Evolutionary conservation across 495 filamentous ascomycete species (phyloP), one percentile per base, ranked within the genome.

Genomic region (Neurospora tetraspora): DNA sequence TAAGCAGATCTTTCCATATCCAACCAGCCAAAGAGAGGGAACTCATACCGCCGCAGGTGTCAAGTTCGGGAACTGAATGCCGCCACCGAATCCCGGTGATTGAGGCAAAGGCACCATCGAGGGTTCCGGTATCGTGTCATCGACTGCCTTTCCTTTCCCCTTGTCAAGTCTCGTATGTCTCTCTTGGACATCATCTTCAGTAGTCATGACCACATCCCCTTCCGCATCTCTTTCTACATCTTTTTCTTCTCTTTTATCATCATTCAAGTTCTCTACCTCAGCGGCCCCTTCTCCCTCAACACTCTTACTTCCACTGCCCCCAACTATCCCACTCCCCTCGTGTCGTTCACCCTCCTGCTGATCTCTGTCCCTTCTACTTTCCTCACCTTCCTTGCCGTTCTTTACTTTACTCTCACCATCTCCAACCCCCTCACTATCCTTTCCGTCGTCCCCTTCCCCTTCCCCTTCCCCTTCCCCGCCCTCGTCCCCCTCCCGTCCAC

Each of bases 81-180:
- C 59, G 53, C 12, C 14, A 61, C 5, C 5, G 3, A 37, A 5
- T 14, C 3, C 39, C 6, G 74, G 59, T 39, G 74, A 72, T 27
- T 40, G 70, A 0, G 73, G 73, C n/a, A 76, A 9, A 7, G 74
- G 73, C 38, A 74, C 70, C 73, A 37, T 70, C 14, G 71, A 75
- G 10, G 69, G 16, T 36, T 74, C 70, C 16, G 40, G 8, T 20
- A 31, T 47, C 23, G 70, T 70, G 42, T 71, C 72, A 69, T 76
- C 74, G 23, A 74, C 71, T 4, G 73, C 79, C n/a, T 72, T 77
- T 11, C 75, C 75, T 47, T 80, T 69, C 3, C 70, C 73, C 53
- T 65, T 65, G 53, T 65, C 53, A 65, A 65, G 23, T 34, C 9
- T 65, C 3, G 27, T 31, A 1, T 65, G 53, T 65, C 53, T 65